A percentile compares a stretch with the other conserved stretches of the same genome.
Evolutionary conservation across 495 filamentous ascomycete species (phyloP).

Genomic region (Neurospora sp.): DNA sequence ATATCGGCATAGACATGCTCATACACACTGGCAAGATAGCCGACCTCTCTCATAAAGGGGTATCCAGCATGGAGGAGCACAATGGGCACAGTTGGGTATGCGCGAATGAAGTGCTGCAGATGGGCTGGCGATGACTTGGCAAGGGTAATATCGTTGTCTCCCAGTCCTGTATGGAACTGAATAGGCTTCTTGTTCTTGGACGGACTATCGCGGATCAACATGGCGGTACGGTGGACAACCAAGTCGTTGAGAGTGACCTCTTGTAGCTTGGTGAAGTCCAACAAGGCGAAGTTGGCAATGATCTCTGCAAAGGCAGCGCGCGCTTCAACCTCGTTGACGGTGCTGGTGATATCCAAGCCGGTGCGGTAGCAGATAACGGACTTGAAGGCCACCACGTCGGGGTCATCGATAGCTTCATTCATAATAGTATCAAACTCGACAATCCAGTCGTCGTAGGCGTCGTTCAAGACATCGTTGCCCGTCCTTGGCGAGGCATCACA

Average conservation of each 20-base stretch:
- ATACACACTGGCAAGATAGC: slow-evolving; percentile 72
- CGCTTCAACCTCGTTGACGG: slow-evolving; percentile 15
- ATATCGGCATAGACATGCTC: slow-evolving; percentile 79
- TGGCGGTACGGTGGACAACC: slow-evolving; percentile 48
- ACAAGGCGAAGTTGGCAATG: slow-evolving; percentile 12
- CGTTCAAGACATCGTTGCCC: slow-evolving; percentile 14
- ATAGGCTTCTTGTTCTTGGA: slow-evolving; percentile 52
- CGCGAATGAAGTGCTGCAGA: slow-evolving; percentile 62
- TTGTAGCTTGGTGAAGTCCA: slow-evolving; percentile 40
- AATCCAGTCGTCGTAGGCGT: slow-evolving; percentile 21
- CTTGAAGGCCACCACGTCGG: slow-evolving; percentile 74
- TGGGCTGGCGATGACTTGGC: slow-evolving; percentile 63
- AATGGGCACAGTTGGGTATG: slow-evolving; percentile 58
- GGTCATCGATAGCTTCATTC: slow-evolving; percentile 43
- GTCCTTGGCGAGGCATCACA: slow-evolving; percentile 5
- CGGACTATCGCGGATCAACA: slow-evolving; percentile 34
- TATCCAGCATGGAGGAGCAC: slow-evolving; percentile 80
- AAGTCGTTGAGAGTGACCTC: slow-evolving; percentile 54
- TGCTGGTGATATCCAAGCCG: slow-evolving; percentile 49
- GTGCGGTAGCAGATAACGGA: slow-evolving; percentile 76
- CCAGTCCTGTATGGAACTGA: slow-evolving; percentile 81
- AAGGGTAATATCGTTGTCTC: slow-evolving; percentile 72
- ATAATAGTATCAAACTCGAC: slow-evolving; percentile 35
- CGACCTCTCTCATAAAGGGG: slow-evolving; percentile 73
- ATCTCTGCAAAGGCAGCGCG: slow-evolving; percentile 20